Conservation (phyloP, 2,329 filamentous ascomycete genomes). For the Cadophora gregata region DNA sequence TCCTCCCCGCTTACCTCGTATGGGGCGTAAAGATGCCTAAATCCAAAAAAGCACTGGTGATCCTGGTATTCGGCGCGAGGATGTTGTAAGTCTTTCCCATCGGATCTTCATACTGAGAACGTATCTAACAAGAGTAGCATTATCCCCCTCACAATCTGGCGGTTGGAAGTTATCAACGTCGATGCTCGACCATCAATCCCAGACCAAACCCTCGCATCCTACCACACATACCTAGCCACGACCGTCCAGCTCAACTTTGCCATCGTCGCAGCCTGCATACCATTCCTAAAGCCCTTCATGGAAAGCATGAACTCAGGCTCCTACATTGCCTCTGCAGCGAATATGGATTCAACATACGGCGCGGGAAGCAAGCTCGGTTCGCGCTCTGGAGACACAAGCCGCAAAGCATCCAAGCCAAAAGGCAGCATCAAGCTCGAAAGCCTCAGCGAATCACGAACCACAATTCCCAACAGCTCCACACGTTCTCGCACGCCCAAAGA, state of each 20-base stretch:
- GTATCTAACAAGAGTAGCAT: slow-evolving; percentile 41
- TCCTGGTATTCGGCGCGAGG: slow-evolving; percentile 34
- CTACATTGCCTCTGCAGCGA: slow-evolving; percentile 23
- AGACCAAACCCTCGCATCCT: slow-evolving; percentile 30
- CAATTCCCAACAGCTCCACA: background rate
- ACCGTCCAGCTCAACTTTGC: slow-evolving; percentile 35
- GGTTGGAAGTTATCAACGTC: slow-evolving; percentile 29
- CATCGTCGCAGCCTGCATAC: slow-evolving; percentile 33
- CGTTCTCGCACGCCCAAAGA: background rate
- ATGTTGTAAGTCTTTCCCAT: slow-evolving; percentile 44
- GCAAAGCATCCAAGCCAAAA: slow-evolving; percentile 19
- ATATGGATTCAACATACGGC: slow-evolving; percentile 27
- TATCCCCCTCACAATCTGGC: slow-evolving; percentile 42
- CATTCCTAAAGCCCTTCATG: slow-evolving; percentile 37
- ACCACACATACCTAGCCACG: slow-evolving; percentile 30
- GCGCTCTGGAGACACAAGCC: slow-evolving; percentile 18
- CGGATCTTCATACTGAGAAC: background rate
- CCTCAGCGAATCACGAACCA: slow-evolving; percentile 8
- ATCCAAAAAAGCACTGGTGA: slow-evolving; percentile 42
- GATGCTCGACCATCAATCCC: slow-evolving; percentile 16
- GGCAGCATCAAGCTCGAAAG: slow-evolving; percentile 17
- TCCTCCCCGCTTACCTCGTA: slow-evolving; percentile 52
- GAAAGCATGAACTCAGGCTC: slow-evolving; percentile 33
- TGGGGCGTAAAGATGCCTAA: slow-evolving; percentile 52
- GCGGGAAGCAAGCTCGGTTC: slow-evolving; percentile 25